Percentiles rank a stretch among this genome's conserved stretches.
Evolutionary conservation across 768 basidiomycete species (phyloP).

Genomic region (Tulasnella sp.): DNA sequence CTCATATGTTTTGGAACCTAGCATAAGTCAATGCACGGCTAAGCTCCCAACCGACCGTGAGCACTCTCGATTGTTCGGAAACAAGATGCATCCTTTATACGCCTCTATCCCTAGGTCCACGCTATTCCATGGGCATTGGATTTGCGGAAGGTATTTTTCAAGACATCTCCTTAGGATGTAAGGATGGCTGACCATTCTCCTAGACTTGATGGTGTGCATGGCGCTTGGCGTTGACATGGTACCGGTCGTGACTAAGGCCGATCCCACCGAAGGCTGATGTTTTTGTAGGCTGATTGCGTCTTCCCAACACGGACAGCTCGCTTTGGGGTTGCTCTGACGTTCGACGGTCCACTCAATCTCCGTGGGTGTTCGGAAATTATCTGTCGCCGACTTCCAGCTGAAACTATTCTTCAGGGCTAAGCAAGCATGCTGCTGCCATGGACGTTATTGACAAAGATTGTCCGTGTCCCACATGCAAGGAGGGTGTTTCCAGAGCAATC

Average conservation of each 20-base stretch:
- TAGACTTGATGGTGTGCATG: slow-evolving; percentile 84
- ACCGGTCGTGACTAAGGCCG: slow-evolving; percentile 28
- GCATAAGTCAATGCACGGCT: slow-evolving; percentile 78
- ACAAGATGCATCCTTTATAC: neutral
- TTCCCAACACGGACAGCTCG: slow-evolving; percentile 90
- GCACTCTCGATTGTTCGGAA: slow-evolving; percentile 36
- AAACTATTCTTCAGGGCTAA: slow-evolving; percentile 49
- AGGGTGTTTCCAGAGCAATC: slow-evolving; percentile 64
- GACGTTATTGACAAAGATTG: slow-evolving; percentile 69
- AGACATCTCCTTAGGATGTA: neutral
- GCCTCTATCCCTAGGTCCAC: slow-evolving; percentile 55
- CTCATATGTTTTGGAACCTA: slow-evolving; percentile 27
- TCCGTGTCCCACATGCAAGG: slow-evolving; percentile 80
- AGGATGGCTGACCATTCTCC: neutral
- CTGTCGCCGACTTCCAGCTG: neutral
- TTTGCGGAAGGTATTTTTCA: slow-evolving; percentile 72
- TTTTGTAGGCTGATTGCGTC: slow-evolving; percentile 77
- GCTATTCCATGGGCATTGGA: slow-evolving; percentile 90
- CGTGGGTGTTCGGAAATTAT: slow-evolving; percentile 46
- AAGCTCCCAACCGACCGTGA: slow-evolving; percentile 72
- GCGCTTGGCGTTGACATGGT: slow-evolving; percentile 94
- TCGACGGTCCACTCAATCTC: slow-evolving; percentile 76
- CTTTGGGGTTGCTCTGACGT: slow-evolving; percentile 85
- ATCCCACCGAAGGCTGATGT: neutral
- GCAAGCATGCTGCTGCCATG: slow-evolving; percentile 67